These are phyloP conservation scores for Haplosporangium gracile DNA, from an alignment of 192 early-diverging fungal genomes.

Conservation along the genomic window DNA sequence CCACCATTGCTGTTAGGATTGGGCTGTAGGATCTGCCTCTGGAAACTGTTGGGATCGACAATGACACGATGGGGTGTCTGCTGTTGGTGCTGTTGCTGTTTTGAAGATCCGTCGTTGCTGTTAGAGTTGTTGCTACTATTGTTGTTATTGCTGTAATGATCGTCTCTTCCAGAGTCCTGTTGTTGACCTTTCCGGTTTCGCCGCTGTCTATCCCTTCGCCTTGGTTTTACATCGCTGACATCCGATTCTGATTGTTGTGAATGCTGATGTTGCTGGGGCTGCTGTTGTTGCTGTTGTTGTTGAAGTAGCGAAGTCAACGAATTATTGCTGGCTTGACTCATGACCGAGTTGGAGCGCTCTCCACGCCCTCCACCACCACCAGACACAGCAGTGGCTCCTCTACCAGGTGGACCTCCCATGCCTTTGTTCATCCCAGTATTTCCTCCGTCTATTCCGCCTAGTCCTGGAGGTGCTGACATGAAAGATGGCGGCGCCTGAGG, in stretches of 20 bases:
- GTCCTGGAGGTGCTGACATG: slow-evolving; percentile 21
- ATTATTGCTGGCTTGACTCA: slow-evolving; percentile 3
- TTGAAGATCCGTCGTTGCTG: slow-evolving; percentile 23
- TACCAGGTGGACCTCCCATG: neutral
- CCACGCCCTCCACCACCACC: slow-evolving; percentile 7
- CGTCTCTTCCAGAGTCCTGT: slow-evolving; percentile 16
- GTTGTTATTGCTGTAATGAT: slow-evolving; percentile 6
- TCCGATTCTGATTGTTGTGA: slow-evolving; percentile 35
- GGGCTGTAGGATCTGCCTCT: slow-evolving; percentile 41
- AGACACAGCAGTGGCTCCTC: neutral
- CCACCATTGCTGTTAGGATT: slow-evolving; percentile 27
- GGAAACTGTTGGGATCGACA: slow-evolving; percentile 55
- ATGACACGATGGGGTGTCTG: slow-evolving; percentile 36
- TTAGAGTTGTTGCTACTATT: neutral
- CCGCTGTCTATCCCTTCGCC: slow-evolving; percentile 25
- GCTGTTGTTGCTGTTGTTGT: slow-evolving; percentile 18
- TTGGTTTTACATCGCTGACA: slow-evolving; percentile 32
- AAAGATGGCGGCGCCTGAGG: neutral
- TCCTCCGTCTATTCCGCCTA: slow-evolving; percentile 5
- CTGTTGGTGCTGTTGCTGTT: slow-evolving; percentile 19
- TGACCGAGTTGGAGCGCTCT: slow-evolving; percentile 26
- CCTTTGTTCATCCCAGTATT: neutral
- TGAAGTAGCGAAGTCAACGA: neutral
- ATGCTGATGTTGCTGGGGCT: slow-evolving; percentile 15
- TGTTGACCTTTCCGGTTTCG: slow-evolving; percentile 30